These are phyloP conservation scores for Cyberlindnera xylosilytica DNA, from an alignment of 805 yeast species.

Conservation along the genomic window DNA sequence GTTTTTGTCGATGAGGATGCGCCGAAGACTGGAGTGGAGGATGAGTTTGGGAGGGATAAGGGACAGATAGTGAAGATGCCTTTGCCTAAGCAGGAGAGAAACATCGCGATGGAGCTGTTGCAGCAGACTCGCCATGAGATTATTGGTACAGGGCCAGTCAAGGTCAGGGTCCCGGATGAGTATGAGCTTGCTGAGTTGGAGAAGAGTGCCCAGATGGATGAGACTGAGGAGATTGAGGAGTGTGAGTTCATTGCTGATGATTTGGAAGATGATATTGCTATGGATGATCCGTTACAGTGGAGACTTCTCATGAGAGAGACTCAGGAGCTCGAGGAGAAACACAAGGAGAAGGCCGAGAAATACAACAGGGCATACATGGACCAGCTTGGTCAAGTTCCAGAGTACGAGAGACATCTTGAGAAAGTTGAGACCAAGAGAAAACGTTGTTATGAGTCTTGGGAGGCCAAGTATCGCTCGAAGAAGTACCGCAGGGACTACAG, in stretches of 20 bases:
- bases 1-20: constrained; percentile 1
- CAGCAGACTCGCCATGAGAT: neutral
- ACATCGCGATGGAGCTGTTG: neutral
- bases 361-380: neutral
- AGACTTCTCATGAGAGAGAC: neutral
- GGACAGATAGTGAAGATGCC: constrained; percentile 1
- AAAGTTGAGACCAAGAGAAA: neutral
- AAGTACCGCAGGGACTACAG: neutral
- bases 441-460: neutral
- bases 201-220: neutral
- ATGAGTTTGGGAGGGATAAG: constrained; percentile 1
- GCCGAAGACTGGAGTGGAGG: neutral
- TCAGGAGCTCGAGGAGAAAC: neutral
- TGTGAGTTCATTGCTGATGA: neutral
- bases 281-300: neutral
- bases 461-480: neutral
- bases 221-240: neutral
- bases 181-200: neutral
- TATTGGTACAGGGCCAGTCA: neutral
- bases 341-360: neutral
- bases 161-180: neutral
- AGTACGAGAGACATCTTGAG: neutral
- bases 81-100: neutral
- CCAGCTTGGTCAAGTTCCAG: neutral
- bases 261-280: neutral